A percentile compares a stretch with the other conserved stretches of the same genome.
These are phyloP conservation scores for Diaporthe citri DNA, from an alignment of 2,329 filamentous ascomycete species.

Conservation along the genomic window DNA sequence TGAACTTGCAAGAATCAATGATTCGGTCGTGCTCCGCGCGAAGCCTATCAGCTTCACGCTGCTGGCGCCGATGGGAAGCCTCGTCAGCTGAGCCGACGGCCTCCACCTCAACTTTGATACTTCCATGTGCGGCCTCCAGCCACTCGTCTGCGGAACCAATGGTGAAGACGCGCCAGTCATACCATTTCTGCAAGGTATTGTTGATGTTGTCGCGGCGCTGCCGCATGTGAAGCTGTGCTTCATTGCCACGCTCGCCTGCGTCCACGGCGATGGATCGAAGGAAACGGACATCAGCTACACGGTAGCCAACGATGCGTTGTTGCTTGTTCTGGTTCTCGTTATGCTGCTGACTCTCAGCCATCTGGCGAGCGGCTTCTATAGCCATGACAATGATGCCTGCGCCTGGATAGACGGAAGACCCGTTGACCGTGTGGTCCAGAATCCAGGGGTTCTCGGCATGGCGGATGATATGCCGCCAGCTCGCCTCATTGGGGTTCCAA, in stretches of 20 bases:
- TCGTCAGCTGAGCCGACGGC: background rate
- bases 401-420: background rate
- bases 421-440: constrained; percentile 4
- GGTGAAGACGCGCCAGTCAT: constrained; percentile 7
- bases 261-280: background rate
- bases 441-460: constrained; percentile 9
- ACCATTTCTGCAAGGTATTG: constrained; percentile 2
- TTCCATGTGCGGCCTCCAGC: background rate
- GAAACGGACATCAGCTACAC: background rate
- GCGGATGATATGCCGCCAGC: constrained; percentile 1
- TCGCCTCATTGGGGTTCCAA: constrained; percentile 6
- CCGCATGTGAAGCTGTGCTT: constrained; percentile 5
- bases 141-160: background rate
- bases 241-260: background rate
- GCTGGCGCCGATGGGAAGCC: background rate
- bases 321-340: background rate
- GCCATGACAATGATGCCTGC: constrained; percentile 9
- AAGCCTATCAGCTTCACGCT: background rate
- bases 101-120: constrained; percentile 9
- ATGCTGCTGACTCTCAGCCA: background rate
- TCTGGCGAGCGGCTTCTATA: constrained; percentile 1
- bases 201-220: constrained; percentile 15
- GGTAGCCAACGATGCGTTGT: background rate
- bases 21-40: background rate
- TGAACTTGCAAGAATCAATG: constrained; percentile 11